Conservation (phyloP, 1,284 basidiomycete species). For the Rhodotorula sp. region DNA sequence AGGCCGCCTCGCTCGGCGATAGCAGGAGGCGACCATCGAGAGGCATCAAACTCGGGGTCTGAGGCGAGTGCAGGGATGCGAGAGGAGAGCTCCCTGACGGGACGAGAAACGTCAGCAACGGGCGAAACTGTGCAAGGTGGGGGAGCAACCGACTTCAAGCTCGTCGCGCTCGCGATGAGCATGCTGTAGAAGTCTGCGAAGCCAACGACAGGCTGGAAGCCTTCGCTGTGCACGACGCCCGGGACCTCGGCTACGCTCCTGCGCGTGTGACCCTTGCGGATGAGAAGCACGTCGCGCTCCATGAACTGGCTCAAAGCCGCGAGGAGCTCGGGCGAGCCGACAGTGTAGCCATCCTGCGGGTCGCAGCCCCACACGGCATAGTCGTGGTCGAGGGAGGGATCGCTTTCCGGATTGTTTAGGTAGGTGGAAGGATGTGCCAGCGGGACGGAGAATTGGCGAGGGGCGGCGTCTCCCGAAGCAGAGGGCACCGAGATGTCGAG, state of each 20-base stretch:
- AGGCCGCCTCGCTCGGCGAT: conserved; percentile 6
- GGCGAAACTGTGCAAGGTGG: not conserved
- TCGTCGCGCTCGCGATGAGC: conserved; percentile 19
- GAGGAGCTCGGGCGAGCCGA: conserved; percentile 17
- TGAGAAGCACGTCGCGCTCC: conserved; percentile 22
- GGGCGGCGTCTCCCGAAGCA: not conserved
- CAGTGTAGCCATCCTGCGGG: conserved; percentile 24
- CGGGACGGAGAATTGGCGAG: conserved; percentile 15
- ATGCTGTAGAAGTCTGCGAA: conserved; percentile 30
- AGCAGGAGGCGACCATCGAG: conserved; percentile 3
- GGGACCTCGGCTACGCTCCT: conserved; percentile 22
- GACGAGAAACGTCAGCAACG: too few relatives aligned
- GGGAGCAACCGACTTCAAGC: conserved; percentile 8
- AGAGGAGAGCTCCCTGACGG: conserved; percentile 19
- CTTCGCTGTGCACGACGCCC: conserved; percentile 23
- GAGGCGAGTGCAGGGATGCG: conserved; percentile 10
- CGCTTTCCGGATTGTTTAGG: conserved; percentile 12
- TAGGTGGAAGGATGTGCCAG: conserved; percentile 27
- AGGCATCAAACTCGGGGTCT: not conserved
- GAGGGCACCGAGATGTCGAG: conserved; percentile 29
- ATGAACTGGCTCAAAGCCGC: conserved; percentile 26
- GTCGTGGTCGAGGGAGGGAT: conserved; percentile 25
- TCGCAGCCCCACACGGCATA: conserved; percentile 23
- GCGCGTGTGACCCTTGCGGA: conserved; percentile 25
- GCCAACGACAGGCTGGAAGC: conserved; percentile 15